phyloP scores from a whole-genome alignment of 2,329 filamentous ascomycete genomes.

The Colletotrichum sp. region DNA sequence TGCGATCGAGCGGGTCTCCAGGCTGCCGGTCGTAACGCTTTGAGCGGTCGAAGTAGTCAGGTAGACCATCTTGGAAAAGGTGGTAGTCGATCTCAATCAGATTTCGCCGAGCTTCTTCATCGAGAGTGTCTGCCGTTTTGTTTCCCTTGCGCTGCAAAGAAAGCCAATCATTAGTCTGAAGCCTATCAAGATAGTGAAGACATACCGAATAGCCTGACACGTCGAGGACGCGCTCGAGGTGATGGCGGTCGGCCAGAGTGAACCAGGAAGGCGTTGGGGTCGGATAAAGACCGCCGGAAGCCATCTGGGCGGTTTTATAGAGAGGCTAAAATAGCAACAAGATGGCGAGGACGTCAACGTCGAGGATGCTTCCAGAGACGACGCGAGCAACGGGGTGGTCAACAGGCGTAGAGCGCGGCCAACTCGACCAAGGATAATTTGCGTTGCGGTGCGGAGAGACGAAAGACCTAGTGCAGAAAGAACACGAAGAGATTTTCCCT shows the following conservation, averaged over 20 bases:
- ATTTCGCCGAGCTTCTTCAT: background rate
- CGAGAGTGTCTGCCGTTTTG: background rate
- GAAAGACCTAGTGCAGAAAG: background rate
- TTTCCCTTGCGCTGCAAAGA: background rate
- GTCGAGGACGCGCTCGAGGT: background rate
- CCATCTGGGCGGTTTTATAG: background rate
- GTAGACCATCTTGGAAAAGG: constrained; percentile 6
- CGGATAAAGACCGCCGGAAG: background rate
- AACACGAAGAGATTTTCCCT: background rate
- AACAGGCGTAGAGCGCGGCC: background rate
- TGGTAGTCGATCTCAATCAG: constrained; percentile 10
- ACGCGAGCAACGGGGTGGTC: background rate
- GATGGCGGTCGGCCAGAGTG: background rate
- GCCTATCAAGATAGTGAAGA: background rate
- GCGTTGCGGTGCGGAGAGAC: background rate
- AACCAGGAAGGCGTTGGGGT: background rate
- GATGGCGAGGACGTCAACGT: background rate
- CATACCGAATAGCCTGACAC: background rate
- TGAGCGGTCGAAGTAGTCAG: background rate
- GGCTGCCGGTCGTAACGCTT: constrained; percentile 1
- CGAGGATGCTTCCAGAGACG: background rate
- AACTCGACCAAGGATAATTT: background rate
- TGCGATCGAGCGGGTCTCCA: constrained; percentile 8
- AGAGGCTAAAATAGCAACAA: background rate
- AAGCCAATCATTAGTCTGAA: background rate